Evolutionary conservation across 2,329 filamentous ascomycete genomes (phyloP).

Genomic region (Pestalotiopsis sp.): DNA sequence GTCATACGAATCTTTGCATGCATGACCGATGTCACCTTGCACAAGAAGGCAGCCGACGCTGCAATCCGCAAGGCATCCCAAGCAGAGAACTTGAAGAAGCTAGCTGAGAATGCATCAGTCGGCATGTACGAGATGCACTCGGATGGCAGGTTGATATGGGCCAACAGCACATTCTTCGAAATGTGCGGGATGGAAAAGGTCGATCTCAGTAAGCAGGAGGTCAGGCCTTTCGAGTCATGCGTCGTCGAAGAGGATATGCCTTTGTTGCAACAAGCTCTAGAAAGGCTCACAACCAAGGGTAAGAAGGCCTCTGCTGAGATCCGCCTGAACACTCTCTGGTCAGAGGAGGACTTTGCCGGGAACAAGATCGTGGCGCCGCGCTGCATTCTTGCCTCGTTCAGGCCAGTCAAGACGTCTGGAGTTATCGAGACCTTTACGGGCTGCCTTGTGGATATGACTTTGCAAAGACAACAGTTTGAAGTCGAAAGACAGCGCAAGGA

Average conservation of each 20-base stretch:
- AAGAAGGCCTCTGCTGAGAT: slow-evolving; percentile 50
- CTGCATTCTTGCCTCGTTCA: slow-evolving; percentile 53
- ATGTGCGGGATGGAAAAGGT: slow-evolving; percentile 52
- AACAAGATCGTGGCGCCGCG: slow-evolving; percentile 46
- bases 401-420: slow-evolving; percentile 51
- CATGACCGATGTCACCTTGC: slow-evolving; percentile 53
- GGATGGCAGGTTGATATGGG: slow-evolving; percentile 51
- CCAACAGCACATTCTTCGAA: slow-evolving; percentile 57
- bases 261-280: slow-evolving; percentile 42
- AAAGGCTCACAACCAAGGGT: slow-evolving; percentile 42
- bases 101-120: slow-evolving; percentile 57
- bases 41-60: slow-evolving; percentile 52
- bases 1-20: slow-evolving; percentile 51
- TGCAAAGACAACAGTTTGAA: slow-evolving; percentile 55
- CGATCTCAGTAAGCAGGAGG: slow-evolving; percentile 37
- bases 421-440: slow-evolving; percentile 51
- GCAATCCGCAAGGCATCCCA: slow-evolving; percentile 53
- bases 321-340: slow-evolving; percentile 50
- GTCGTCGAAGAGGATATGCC: slow-evolving; percentile 48
- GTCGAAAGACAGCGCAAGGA: slow-evolving; percentile 43
- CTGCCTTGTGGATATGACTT: slow-evolving; percentile 51
- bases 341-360: slow-evolving; percentile 46
- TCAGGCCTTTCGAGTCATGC: slow-evolving; percentile 49
- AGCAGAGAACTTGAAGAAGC: slow-evolving; percentile 55
- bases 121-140: slow-evolving; percentile 58